These are phyloP conservation scores for Hordeum vulgare DNA, from an alignment of 176 grass and related monocot species.

Conservation along the genomic window DNA sequence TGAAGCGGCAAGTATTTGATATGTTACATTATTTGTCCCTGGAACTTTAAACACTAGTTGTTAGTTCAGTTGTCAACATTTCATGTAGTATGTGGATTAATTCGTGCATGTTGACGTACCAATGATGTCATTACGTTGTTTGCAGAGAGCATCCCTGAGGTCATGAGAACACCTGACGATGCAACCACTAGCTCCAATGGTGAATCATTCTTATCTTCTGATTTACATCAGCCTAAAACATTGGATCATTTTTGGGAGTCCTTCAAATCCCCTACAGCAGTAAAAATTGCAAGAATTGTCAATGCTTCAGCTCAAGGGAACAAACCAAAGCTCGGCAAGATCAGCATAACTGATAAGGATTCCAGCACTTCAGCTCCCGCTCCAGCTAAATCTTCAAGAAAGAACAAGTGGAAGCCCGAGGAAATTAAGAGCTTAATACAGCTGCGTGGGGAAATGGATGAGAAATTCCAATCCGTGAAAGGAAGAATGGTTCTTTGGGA, in stretches of 20 bases:
- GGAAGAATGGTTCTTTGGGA: slow-evolving; percentile 96
- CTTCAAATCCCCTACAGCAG: slow-evolving; percentile 50
- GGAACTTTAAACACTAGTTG: slow-evolving; percentile 15
- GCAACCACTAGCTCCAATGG: slow-evolving; percentile 41
- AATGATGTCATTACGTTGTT: neutral
- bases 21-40: neutral
- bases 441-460: slow-evolving; percentile 64
- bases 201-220: slow-evolving; percentile 51
- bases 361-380: slow-evolving; percentile 22
- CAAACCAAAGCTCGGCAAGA: slow-evolving; percentile 32
- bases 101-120: slow-evolving; percentile 10
- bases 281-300: slow-evolving; percentile 44
- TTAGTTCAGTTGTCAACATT: neutral
- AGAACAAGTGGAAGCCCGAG: slow-evolving; percentile 94
- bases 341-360: slow-evolving; percentile 30
- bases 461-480: slow-evolving; percentile 77
- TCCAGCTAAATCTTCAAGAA: slow-evolving; percentile 50
- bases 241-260: slow-evolving; percentile 59
- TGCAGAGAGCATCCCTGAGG: slow-evolving; percentile 35
- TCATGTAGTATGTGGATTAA: neutral
- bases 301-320: slow-evolving; percentile 45
- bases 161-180: slow-evolving; percentile 21
- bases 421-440: slow-evolving; percentile 82
- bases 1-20: neutral
- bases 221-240: slow-evolving; percentile 48